Percentiles rank a stretch among this genome's conserved stretches.
Conservation (phyloP, 352 stramenopile genomes). For the Phytophthora meadii region DNA sequence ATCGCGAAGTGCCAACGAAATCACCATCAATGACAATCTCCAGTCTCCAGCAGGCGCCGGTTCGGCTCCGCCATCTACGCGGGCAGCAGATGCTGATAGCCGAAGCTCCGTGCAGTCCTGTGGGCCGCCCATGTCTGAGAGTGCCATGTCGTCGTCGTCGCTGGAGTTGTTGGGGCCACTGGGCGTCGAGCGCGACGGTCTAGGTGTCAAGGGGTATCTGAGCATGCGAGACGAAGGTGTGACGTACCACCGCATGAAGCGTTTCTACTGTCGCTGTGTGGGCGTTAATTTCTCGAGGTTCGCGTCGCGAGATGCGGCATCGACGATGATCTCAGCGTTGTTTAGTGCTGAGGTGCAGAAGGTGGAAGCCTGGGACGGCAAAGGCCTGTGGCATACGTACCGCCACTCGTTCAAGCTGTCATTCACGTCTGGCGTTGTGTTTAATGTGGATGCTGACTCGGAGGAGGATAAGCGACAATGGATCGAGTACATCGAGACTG, state of each 20-base stretch:
- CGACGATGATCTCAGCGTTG: conserved; percentile 60
- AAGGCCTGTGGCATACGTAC: conserved; percentile 84
- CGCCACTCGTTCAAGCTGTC: conserved; percentile 87
- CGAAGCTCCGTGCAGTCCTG: conserved; percentile 20
- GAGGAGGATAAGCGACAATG: conserved; percentile 82
- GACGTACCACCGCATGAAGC: conserved; percentile 89
- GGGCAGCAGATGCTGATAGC: conserved; percentile 18
- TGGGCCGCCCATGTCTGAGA: conserved; percentile 38
- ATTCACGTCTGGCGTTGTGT: conserved; percentile 74
- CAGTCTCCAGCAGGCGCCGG: conserved; percentile 19
- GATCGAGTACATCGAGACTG: conserved; percentile 80
- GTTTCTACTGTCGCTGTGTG: conserved; percentile 83
- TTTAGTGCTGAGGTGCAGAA: conserved; percentile 79
- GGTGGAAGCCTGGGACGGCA: conserved; percentile 87
- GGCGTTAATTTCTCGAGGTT: conserved; percentile 84
- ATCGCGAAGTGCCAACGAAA: conserved; percentile 25
- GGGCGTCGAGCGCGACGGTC: conserved; percentile 63
- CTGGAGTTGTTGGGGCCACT: conserved; percentile 37
- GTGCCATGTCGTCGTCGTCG: conserved; percentile 20
- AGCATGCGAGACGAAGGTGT: conserved; percentile 86
- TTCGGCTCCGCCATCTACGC: conserved; percentile 27
- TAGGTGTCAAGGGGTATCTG: conserved; percentile 79
- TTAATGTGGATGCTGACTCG: conserved; percentile 81
- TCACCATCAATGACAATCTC: conserved; percentile 13
- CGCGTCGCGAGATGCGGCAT: conserved; percentile 67